These are phyloP conservation scores for Blastocystis sp. DNA, from an alignment of 352 stramenopile genomes.

Conservation along the genomic window DNA sequence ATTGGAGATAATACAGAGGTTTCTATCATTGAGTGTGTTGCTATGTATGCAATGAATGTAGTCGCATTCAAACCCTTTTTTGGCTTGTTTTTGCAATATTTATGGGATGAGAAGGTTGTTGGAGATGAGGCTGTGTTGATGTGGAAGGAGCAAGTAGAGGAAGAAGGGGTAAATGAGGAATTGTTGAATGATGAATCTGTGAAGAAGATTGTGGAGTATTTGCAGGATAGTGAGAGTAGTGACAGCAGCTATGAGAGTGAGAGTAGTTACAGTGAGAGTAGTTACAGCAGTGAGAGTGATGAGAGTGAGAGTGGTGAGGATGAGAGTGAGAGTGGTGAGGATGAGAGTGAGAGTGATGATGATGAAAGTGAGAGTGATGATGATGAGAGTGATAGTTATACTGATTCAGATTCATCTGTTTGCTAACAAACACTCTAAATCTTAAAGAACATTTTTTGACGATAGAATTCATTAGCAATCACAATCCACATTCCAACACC, in stretches of 20 bases:
- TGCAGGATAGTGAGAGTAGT: neutral
- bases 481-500: conserved; percentile 56
- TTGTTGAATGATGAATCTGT: conserved; percentile 42
- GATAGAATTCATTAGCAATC: conserved; percentile 52
- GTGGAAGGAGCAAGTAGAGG: conserved; percentile 6
- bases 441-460: conserved; percentile 53
- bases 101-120: conserved; percentile 33
- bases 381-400: neutral
- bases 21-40: conserved; percentile 30
- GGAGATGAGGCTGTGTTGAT: neutral
- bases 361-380: conserved; percentile 23
- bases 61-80: conserved; percentile 30
- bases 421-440: conserved; percentile 63
- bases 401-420: conserved; percentile 28
- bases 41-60: neutral
- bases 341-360: neutral
- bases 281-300: neutral
- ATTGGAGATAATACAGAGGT: neutral
- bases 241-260: neutral
- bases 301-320: conserved; percentile 12
- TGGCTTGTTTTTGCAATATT: conserved; percentile 27
- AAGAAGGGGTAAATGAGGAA: conserved; percentile 8
- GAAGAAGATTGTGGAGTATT: conserved; percentile 19
- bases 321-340: neutral
- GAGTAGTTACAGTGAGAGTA: neutral